A percentile compares a stretch with the other conserved stretches of the same genome.
phyloP scores from a whole-genome alignment of 2,329 filamentous ascomycete genomes.

The Stemphylium lycopersici region DNA sequence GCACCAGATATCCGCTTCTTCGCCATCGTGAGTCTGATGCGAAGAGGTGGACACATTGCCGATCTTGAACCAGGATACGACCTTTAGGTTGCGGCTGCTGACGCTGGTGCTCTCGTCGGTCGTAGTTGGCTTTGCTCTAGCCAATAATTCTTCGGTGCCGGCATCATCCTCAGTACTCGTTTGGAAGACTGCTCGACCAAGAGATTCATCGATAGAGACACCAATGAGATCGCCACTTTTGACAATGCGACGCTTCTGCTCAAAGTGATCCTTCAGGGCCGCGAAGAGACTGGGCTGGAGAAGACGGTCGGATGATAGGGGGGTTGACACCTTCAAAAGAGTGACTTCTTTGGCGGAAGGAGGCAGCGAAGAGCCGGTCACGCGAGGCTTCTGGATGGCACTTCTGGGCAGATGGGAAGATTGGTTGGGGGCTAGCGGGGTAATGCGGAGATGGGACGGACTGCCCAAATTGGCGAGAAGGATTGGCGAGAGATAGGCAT shows the following conservation, averaged over 20 bases:
- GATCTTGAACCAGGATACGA: slow-evolving; percentile 91
- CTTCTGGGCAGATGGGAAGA: slow-evolving; percentile 38
- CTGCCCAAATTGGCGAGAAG: slow-evolving; percentile 84
- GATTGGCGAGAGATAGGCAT: slow-evolving; percentile 80
- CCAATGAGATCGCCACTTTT: slow-evolving; percentile 88
- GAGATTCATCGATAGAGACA: slow-evolving; percentile 83
- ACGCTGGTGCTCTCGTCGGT: slow-evolving; percentile 22
- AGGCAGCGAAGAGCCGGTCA: slow-evolving; percentile 57
- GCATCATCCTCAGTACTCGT: slow-evolving; percentile 73
- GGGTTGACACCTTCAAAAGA: slow-evolving; percentile 85
- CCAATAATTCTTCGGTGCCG: slow-evolving; percentile 58
- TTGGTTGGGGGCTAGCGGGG: slow-evolving; percentile 66
- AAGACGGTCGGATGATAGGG: slow-evolving; percentile 81
- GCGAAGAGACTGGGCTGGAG: slow-evolving; percentile 86
- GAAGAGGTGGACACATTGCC: slow-evolving; percentile 63
- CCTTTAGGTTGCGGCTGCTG: slow-evolving; percentile 33
- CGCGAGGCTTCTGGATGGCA: slow-evolving; percentile 51
- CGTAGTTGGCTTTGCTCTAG: slow-evolving; percentile 51
- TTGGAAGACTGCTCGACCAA: slow-evolving; percentile 83
- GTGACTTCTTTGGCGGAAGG: slow-evolving; percentile 78
- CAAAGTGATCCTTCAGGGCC: slow-evolving; percentile 87
- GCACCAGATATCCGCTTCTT: slow-evolving; percentile 78
- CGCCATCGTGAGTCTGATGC: slow-evolving; percentile 62
- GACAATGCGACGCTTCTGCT: slow-evolving; percentile 79
- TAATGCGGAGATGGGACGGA: slow-evolving; percentile 78